Evolutionary conservation across 352 stramenopile genomes (phyloP).

Genomic region (Phytophthora tentaculata): DNA sequence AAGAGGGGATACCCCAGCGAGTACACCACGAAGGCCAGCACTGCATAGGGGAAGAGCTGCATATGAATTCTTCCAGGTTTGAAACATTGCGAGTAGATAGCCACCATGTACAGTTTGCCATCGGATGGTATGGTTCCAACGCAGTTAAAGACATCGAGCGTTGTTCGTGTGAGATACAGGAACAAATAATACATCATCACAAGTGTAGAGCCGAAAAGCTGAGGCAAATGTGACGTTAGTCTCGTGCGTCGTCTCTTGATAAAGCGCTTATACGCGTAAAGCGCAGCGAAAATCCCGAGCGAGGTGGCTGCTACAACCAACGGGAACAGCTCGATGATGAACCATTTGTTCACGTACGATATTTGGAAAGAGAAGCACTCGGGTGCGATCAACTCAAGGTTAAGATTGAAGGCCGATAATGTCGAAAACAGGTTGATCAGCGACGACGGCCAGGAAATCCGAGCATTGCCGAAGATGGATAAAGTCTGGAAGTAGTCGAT

Average conservation of each 20-base stretch:
- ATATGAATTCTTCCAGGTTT: slow-evolving; percentile 64
- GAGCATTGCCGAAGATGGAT: slow-evolving; percentile 77
- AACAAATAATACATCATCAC: slow-evolving; percentile 90
- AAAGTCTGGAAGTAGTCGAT: slow-evolving; percentile 91
- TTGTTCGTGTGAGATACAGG: slow-evolving; percentile 76
- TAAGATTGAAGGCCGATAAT: slow-evolving; percentile 84
- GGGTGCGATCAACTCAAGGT: slow-evolving; percentile 81
- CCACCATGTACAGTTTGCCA: slow-evolving; percentile 75
- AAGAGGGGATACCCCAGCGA: slow-evolving; percentile 78
- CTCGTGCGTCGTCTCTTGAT: slow-evolving; percentile 57
- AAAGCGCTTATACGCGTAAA: slow-evolving; percentile 69
- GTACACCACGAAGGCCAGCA: slow-evolving; percentile 72
- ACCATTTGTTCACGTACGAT: slow-evolving; percentile 79
- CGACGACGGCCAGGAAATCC: slow-evolving; percentile 67
- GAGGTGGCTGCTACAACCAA: slow-evolving; percentile 50
- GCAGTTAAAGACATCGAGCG: slow-evolving; percentile 84
- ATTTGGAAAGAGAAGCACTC: slow-evolving; percentile 82
- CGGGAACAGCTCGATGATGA: slow-evolving; percentile 64
- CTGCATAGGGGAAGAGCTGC: slow-evolving; percentile 65
- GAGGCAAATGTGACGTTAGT: slow-evolving; percentile 67
- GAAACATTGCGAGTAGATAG: slow-evolving; percentile 72
- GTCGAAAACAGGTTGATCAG: slow-evolving; percentile 72
- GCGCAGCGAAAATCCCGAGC: slow-evolving; percentile 51
- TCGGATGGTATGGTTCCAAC: slow-evolving; percentile 65
- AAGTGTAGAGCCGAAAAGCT: slow-evolving; percentile 72